These are phyloP conservation scores for Trametes cingulata DNA, from an alignment of 768 basidiomycete species.

Conservation along the genomic window DNA sequence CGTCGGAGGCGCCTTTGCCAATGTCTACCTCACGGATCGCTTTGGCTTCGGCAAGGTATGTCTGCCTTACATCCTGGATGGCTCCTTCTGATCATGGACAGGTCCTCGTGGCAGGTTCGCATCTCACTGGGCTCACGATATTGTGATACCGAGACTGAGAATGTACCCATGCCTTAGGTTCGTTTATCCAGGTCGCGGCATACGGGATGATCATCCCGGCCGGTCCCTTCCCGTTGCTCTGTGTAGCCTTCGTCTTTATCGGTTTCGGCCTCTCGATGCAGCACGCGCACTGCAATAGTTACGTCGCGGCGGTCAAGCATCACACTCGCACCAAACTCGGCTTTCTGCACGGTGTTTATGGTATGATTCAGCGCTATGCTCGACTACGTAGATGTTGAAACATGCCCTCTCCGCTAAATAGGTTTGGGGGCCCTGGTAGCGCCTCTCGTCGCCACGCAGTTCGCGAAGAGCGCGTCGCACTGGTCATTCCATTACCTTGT, in stretches of 20 bases:
- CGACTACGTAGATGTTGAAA: too few species aligned
- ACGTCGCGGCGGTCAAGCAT: conserved; percentile 57
- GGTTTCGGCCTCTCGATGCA: conserved; percentile 50
- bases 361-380: too few species aligned
- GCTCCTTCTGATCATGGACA: not conserved
- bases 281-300: conserved; percentile 74
- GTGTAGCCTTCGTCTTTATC: conserved; percentile 44
- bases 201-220: conserved; percentile 54
- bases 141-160: too few species aligned
- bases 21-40: conserved; percentile 47
- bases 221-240: conserved; percentile 64
- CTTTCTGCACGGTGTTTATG: conserved; percentile 64
- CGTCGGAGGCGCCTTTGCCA: conserved; percentile 46
- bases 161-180: too few species aligned
- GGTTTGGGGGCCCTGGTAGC: conserved; percentile 55
- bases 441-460: conserved; percentile 55
- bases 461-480: conserved; percentile 43
- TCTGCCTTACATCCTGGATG: not conserved
- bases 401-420: too few species aligned
- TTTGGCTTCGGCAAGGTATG: conserved; percentile 51
- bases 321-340: conserved; percentile 64
- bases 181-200: conserved; percentile 50
- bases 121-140: too few species aligned
- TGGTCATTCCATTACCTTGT: conserved; percentile 49
- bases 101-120: not conserved